Base-by-base conservation (phyloP, 192 early-diverging fungal genomes). In the Bifiguratus adelaidae region DNA sequence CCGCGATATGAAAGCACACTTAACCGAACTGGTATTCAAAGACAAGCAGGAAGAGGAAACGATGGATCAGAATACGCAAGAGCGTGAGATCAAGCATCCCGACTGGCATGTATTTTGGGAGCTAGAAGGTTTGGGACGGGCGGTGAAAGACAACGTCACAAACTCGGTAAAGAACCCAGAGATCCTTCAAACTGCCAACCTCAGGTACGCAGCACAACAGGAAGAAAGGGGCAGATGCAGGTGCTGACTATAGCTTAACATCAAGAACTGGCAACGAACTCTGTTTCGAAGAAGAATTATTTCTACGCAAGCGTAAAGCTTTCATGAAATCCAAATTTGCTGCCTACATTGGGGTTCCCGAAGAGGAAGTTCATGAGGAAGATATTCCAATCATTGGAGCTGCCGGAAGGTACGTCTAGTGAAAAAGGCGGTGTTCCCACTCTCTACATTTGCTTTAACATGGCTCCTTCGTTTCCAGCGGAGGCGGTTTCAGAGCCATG, bases 401-500 rank as follows among this genome's bases (percentile, higher is more conserved):
- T 48, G 79, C 74, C 23, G 79, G 80, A 51, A 70, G 61, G 61
- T 63, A 53, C 8, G 24, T 12, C 34, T 11, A 34, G 11, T 34
- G 15, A 34, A 15, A 34, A 15, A 13, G 32, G 32, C 32, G 15
- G 15, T 13, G 15, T 34, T 11, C 11, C 15, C 11, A 34, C 15
- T 11, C 15, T 11, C 15, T 11, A 15, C 32, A 11, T 34, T 15
- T 34, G 38, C 19, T 11, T 29, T 16, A 26, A 6, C 4, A 27
- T n/a, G 2, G 25, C 38, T 3, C 27, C 33, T 12, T 3, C 18
- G 19, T 7, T 0, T 23, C 2, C 15, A 77, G 75, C 37, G 84
- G 84, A 27, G 84, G 84, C 7, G 84, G 84, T 2, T 85, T 77
- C 56, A 70, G 83, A 7, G 84, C 84, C 13, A 87, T 87, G 84